Percentiles rank a stretch among this genome's conserved stretches.
These are phyloP conservation scores for Paramecium sexaurelia DNA, from an alignment of 73 alveolate genomes.

Conservation along the genomic window DNA sequence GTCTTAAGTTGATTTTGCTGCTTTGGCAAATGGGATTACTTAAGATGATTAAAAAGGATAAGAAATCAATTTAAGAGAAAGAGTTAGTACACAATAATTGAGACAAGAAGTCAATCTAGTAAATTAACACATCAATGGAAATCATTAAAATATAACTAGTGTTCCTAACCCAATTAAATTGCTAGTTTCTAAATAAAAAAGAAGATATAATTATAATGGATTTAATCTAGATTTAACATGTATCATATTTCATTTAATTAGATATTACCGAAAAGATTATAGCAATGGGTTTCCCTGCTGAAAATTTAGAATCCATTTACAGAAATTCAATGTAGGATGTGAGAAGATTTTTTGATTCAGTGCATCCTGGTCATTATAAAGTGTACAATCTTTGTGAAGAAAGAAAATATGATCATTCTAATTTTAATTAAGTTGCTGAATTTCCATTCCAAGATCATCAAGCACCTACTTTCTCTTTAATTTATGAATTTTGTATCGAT, in stretches of 20 bases:
- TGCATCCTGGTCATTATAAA: constrained; percentile 84
- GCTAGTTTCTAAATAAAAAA: constrained; percentile 25
- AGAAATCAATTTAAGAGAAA: constrained; percentile 22
- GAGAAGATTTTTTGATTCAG: constrained; percentile 78
- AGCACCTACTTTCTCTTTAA: constrained; percentile 56
- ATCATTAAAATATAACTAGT: constrained; percentile 15
- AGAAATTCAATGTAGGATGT: constrained; percentile 84
- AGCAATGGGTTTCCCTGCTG: constrained; percentile 94
- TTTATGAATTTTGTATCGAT: constrained; percentile 62
- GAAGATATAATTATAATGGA: constrained; percentile 36
- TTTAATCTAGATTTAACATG: constrained; percentile 52
- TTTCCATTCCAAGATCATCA: constrained; percentile 70
- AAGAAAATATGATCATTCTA: constrained; percentile 66
- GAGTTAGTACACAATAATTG: not conserved
- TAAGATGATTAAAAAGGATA: constrained; percentile 16
- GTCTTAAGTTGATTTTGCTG: not conserved
- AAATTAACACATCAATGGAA: constrained; percentile 11
- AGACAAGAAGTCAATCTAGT: constrained; percentile 36
- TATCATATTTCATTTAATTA: not conserved
- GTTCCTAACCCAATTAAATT: constrained; percentile 49
- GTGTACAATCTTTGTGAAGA: constrained; percentile 90
- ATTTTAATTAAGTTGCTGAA: constrained; percentile 42
- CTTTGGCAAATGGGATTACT: not conserved
- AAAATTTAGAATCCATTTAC: constrained; percentile 82
- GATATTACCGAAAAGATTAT: constrained; percentile 85